These are phyloP conservation scores for Austroboletus niveus DNA, from an alignment of 1,284 basidiomycete species.

Conservation along the genomic window DNA sequence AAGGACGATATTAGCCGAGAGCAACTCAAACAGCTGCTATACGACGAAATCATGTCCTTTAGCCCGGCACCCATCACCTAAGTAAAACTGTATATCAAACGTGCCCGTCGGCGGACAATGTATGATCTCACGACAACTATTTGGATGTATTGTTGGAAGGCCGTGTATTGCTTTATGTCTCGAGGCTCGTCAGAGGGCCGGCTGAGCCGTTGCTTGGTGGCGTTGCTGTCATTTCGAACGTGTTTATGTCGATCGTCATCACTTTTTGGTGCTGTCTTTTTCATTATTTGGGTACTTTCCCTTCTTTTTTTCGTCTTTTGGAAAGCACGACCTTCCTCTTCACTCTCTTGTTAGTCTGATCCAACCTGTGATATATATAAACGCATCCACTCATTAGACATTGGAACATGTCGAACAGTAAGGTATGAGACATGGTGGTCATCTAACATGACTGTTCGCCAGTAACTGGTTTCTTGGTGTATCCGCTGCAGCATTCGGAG, in stretches of 20 bases:
- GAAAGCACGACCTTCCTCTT: background rate
- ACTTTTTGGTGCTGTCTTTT: slow-evolving; percentile 4
- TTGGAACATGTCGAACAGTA: no score
- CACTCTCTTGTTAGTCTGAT: background rate
- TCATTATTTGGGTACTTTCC: background rate
- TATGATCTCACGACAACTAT: slow-evolving; percentile 6
- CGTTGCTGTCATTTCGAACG: background rate
- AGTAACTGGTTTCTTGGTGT: no score
- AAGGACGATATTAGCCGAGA: slow-evolving; percentile 92
- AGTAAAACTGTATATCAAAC: background rate
- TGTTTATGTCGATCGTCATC: background rate
- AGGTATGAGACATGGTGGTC: no score
- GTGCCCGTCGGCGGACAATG: background rate
- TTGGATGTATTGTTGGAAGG: slow-evolving; percentile 10
- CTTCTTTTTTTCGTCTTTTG: background rate
- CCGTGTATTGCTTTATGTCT: slow-evolving; percentile 3
- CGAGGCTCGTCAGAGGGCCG: background rate
- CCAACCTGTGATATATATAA: slow-evolving; percentile 10
- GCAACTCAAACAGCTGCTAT: slow-evolving; percentile 66
- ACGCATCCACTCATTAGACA: background rate
- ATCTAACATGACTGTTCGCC: no score
- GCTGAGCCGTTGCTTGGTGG: background rate
- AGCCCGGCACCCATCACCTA: slow-evolving; percentile 59
- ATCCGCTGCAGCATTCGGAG: no score
- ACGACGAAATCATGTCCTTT: slow-evolving; percentile 80